Evolutionary conservation across 768 basidiomycete genomes (phyloP).

Genomic region (Candolleomyces efflorescens): DNA sequence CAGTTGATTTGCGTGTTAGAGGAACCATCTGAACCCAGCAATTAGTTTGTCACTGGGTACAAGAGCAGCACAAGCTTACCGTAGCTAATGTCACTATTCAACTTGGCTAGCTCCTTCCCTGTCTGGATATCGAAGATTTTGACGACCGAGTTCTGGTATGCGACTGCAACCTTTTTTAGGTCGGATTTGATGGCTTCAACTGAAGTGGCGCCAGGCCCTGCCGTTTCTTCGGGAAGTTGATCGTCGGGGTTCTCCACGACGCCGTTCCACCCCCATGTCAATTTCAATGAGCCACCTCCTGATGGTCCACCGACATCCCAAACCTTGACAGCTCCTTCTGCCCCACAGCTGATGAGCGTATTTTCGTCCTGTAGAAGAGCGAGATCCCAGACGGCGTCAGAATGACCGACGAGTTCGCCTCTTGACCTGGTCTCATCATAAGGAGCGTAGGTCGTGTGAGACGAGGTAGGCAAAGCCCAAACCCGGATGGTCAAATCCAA

Average conservation of each 20-base stretch:
- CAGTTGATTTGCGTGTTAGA: constrained; percentile 79
- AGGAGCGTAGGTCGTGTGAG: constrained; percentile 88
- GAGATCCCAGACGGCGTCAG: constrained; percentile 96
- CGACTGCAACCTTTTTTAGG: constrained; percentile 84
- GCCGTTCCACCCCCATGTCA: constrained; percentile 81
- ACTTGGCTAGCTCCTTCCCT: constrained; percentile 68
- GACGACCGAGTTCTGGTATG: constrained; percentile 83
- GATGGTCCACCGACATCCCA: constrained; percentile 82
- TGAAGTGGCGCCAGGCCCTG: constrained; percentile 71
- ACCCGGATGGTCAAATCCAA: constrained; percentile 91
- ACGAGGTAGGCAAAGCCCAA: constrained; percentile 75
- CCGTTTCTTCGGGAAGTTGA: constrained; percentile 40
- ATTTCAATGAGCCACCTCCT: constrained; percentile 58
- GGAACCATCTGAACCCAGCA: constrained; percentile 53
- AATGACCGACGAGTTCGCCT: constrained; percentile 85
- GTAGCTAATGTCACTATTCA: constrained; percentile 56
- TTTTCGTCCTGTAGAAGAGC: constrained; percentile 80
- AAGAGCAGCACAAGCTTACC: constrained; percentile 31
- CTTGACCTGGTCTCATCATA: constrained; percentile 78
- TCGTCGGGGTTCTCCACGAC: constrained; percentile 45
- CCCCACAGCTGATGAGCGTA: constrained; percentile 83
- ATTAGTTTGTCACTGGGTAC: neutral
- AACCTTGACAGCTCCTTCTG: constrained; percentile 89
- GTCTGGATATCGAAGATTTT: constrained; percentile 90
- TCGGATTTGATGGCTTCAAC: constrained; percentile 82